phyloP scores from a whole-genome alignment of 139 green algal genomes.

The Chlamydomonas sp. region DNA sequence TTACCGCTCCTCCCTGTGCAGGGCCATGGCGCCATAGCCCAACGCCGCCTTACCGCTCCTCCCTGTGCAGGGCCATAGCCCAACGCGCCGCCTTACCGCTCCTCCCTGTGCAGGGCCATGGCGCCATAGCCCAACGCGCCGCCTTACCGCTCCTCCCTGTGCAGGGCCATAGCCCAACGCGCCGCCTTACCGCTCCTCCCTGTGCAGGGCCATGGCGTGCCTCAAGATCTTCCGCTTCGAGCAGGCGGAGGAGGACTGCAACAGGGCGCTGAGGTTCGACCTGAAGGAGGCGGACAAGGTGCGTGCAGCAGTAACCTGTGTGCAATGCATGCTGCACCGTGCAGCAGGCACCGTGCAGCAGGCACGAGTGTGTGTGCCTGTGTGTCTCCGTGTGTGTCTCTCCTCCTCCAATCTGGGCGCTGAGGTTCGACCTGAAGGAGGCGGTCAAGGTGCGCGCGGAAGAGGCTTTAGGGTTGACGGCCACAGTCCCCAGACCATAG shows the following conservation, averaged over 20 bases:
- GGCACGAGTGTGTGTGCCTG: too few relatives aligned
- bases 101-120: slow-evolving; percentile 48
- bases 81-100: too few relatives aligned
- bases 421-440: slow-evolving; percentile 44
- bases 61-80: slow-evolving; percentile 53
- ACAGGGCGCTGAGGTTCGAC: slow-evolving; percentile 47
- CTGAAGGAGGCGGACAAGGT: slow-evolving; percentile 54
- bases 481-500: too few relatives aligned
- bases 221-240: slow-evolving; percentile 67
- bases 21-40: slow-evolving; percentile 65
- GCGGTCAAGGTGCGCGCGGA: slow-evolving; percentile 45
- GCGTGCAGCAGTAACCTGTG: background rate
- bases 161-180: background rate
- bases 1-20: background rate
- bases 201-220: slow-evolving; percentile 57
- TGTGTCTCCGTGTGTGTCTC: background rate
- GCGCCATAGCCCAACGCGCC: background rate
- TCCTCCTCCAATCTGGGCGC: background rate
- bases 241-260: slow-evolving; percentile 69
- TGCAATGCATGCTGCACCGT: background rate
- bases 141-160: background rate
- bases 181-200: too few relatives aligned
- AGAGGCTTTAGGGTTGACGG: background rate
- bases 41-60: too few relatives aligned
- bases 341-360: background rate